Evolutionary conservation across 108 stramenopile genomes (phyloP).

Genomic region (Schizochytrium sp.): DNA sequence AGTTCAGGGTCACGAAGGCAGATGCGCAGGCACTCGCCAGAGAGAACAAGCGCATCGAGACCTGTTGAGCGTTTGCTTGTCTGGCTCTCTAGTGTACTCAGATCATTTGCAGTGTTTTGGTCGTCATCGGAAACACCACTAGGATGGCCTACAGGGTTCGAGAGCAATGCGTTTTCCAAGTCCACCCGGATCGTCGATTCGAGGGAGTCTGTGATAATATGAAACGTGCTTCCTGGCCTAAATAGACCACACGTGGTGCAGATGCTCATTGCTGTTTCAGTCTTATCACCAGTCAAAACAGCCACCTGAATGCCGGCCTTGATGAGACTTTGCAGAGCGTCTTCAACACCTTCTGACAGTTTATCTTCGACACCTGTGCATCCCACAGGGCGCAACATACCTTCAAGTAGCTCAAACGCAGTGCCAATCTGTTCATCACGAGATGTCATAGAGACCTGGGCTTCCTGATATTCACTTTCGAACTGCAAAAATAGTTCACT

Average conservation of each 20-base stretch:
- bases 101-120: neutral
- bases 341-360: slow-evolving; percentile 93
- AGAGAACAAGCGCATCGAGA: neutral
- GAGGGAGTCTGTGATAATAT: neutral
- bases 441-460: slow-evolving; percentile 30
- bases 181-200: neutral
- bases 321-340: slow-evolving; percentile 88
- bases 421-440: slow-evolving; percentile 74
- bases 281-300: slow-evolving; percentile 98
- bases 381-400: slow-evolving; percentile 87
- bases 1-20: neutral
- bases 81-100: neutral
- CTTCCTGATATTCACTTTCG: slow-evolving; percentile 80
- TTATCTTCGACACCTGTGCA: slow-evolving; percentile 98
- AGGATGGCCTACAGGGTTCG: neutral
- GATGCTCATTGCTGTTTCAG: slow-evolving; percentile 97
- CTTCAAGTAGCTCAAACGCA: slow-evolving; percentile 84
- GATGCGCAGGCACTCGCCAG: slow-evolving; percentile 33
- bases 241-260: slow-evolving; percentile 91
- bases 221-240: neutral
- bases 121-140: neutral
- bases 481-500: slow-evolving; percentile 79
- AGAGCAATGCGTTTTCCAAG: neutral
- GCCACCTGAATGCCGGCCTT: slow-evolving; percentile 95
- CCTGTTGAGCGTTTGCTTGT: neutral